Base-by-base conservation (phyloP, 371 early-diverging fungal species). In the Circinella minor region DNA sequence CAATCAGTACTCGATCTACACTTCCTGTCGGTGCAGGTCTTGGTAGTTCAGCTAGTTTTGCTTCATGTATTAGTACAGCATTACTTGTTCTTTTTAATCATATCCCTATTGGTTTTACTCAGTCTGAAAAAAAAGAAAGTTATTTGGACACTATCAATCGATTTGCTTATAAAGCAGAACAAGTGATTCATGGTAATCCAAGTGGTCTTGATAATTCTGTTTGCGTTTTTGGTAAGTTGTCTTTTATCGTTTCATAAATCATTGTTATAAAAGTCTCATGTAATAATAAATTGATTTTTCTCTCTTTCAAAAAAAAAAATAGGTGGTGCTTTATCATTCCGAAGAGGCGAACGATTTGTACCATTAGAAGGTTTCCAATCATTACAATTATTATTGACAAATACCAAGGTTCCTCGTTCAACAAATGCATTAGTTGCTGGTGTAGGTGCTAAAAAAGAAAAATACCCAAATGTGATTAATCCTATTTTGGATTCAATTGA, bases 11-110 rank as follows among this genome's bases (percentile, higher is more conserved):
- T 34, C 81, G 90, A 14, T 96, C 97, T 1, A 77, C 80, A 43
- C 70, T 99, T 7, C 99, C 99, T 3, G 93, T 98, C n/a, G 96
- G 98, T 20, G 91, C 97, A 17, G 99, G 99, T 1, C 86, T 99
- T 14, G 99, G 99, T 3, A 96, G 96, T 6, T 97, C 98, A 6
- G 99, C 99, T 1, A 89, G 98, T 11, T 97, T 89, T 78, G 89
- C 92, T 57, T 95, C 95, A 14, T 88, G 85, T 17, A 68, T 96
- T n/a, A 85, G 95, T 3, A 86, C 96, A 0, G 91, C 92, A 4
- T 71, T 98, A 38, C 81, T 97, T 65, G 74, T 89, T 17, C 82
- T 86, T 1, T 73, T 82, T 65, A 74, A 78, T 11, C 71, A 78
- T 36, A 78, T 77, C 3, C 74, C 75, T 10, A 71, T 65, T 1